Evolutionary conservation across 257 asterid genomes (phyloP).

Genomic region (Penstemon eatonii): DNA sequence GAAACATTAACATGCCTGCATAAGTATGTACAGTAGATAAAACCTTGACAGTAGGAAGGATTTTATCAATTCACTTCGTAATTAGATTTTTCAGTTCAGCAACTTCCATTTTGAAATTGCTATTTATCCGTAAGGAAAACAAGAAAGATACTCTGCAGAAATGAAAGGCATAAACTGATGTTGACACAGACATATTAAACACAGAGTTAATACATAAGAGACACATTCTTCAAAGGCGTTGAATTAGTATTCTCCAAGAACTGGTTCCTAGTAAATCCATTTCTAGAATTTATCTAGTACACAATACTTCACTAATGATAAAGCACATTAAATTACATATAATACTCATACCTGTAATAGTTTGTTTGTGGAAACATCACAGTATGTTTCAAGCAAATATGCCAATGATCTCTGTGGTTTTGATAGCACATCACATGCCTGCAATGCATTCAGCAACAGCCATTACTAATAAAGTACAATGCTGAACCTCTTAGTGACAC

Average conservation of each 20-base stretch:
- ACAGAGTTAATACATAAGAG: background rate
- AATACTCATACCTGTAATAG: slow-evolving; percentile 64
- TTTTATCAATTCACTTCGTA: background rate
- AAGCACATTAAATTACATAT: too few relatives aligned
- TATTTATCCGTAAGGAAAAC: background rate
- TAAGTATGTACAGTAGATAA: background rate
- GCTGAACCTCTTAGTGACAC: background rate
- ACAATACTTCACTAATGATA: too few relatives aligned
- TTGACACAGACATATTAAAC: background rate
- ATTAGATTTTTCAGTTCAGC: background rate
- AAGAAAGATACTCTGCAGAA: background rate
- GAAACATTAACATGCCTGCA: background rate
- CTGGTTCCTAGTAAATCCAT: slow-evolving; percentile 5
- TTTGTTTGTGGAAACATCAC: slow-evolving; percentile 70
- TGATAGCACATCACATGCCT: slow-evolving; percentile 86
- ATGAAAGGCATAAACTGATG: background rate
- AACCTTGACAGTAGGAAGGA: background rate
- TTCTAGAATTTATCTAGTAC: background rate
- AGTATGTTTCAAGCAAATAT: slow-evolving; percentile 79
- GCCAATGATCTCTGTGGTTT: slow-evolving; percentile 98
- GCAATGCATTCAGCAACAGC: slow-evolving; percentile 34
- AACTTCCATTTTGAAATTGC: background rate
- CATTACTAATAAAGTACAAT: slow-evolving; percentile 24
- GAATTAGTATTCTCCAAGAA: slow-evolving; percentile 1
- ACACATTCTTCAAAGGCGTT: background rate